Evolutionary conservation across 305 asterid genomes (phyloP).

Genomic region (Fraxinus sp.): DNA sequence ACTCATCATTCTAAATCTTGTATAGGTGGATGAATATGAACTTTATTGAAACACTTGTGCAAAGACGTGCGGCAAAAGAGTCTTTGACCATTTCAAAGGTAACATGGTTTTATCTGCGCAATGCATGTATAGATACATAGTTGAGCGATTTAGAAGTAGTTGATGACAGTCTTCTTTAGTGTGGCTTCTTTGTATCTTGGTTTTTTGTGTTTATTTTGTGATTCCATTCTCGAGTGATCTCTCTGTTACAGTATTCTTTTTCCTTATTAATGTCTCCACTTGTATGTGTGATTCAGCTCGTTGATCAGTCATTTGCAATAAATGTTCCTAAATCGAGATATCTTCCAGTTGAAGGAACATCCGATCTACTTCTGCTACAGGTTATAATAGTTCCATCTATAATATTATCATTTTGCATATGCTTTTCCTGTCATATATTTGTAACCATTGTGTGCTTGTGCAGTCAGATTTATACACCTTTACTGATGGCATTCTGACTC

Average conservation of each 20-base stretch:
- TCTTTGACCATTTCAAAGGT: constrained; percentile 59
- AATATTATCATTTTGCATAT: constrained; percentile 7
- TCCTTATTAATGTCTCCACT: constrained; percentile 19
- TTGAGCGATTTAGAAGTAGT: constrained; percentile 14
- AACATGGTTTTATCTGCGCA: constrained; percentile 12
- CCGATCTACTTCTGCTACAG: constrained; percentile 81
- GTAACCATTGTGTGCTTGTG: constrained; percentile 30
- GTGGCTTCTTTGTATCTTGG: background rate
- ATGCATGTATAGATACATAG: constrained; percentile 5
- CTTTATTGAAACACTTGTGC: constrained; percentile 46
- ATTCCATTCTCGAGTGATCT: background rate
- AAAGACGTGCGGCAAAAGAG: constrained; percentile 35
- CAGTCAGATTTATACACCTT: constrained; percentile 82
- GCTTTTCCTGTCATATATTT: constrained; percentile 13
- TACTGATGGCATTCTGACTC: constrained; percentile 53
- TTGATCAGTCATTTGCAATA: constrained; percentile 57
- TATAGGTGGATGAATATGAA: constrained; percentile 78
- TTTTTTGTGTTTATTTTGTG: background rate
- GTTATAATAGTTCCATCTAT: constrained; percentile 34
- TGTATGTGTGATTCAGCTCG: constrained; percentile 49
- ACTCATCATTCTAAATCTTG: constrained; percentile 24
- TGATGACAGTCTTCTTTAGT: constrained; percentile 5
- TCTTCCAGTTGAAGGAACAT: constrained; percentile 70
- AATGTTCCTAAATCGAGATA: constrained; percentile 70
- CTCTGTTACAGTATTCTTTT: background rate